These are phyloP conservation scores for Neurospora crassa DNA, from an alignment of 2,329 filamentous ascomycete genomes.

Conservation along the genomic window DNA sequence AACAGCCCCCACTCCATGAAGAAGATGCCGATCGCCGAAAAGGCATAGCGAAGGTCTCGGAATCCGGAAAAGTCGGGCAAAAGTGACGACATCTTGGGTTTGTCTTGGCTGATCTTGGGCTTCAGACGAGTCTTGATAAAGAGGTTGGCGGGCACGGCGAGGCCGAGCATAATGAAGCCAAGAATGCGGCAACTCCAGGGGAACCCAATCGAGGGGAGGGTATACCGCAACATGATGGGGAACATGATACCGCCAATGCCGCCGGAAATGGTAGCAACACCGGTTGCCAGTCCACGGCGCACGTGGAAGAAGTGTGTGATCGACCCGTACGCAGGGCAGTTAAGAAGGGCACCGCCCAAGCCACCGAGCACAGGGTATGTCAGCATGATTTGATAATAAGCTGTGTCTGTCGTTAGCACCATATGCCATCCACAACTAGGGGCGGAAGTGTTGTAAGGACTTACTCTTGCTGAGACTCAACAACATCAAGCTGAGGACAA, in stretches of 20 bases:
- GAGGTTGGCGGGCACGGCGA: slow-evolving; percentile 37
- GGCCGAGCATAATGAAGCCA: slow-evolving; percentile 38
- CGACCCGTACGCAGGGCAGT: slow-evolving; percentile 65
- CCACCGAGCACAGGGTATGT: slow-evolving; percentile 67
- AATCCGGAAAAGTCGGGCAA: slow-evolving; percentile 55
- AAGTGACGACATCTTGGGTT: slow-evolving; percentile 22
- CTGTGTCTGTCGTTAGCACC: slow-evolving; percentile 17
- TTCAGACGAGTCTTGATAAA: slow-evolving; percentile 46
- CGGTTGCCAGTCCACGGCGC: slow-evolving; percentile 68
- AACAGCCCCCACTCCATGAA: slow-evolving; percentile 64
- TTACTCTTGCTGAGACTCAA: slow-evolving; percentile 56
- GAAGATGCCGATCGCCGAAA: slow-evolving; percentile 55
- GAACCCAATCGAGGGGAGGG: slow-evolving; percentile 38
- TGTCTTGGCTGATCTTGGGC: slow-evolving; percentile 29
- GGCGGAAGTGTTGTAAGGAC: slow-evolving; percentile 8
- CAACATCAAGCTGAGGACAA: slow-evolving; percentile 53
- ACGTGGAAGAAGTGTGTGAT: slow-evolving; percentile 70
- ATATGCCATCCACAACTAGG: not conserved
- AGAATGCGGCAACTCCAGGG: slow-evolving; percentile 40
- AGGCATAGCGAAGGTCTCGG: slow-evolving; percentile 45
- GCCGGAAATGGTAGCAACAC: slow-evolving; percentile 68
- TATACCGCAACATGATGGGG: slow-evolving; percentile 34
- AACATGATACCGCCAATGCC: slow-evolving; percentile 62
- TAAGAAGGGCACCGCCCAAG: slow-evolving; percentile 63
- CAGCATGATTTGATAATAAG: slow-evolving; percentile 75